Conservation (phyloP, 2,329 filamentous ascomycete genomes). For the Fusarium sp. region DNA sequence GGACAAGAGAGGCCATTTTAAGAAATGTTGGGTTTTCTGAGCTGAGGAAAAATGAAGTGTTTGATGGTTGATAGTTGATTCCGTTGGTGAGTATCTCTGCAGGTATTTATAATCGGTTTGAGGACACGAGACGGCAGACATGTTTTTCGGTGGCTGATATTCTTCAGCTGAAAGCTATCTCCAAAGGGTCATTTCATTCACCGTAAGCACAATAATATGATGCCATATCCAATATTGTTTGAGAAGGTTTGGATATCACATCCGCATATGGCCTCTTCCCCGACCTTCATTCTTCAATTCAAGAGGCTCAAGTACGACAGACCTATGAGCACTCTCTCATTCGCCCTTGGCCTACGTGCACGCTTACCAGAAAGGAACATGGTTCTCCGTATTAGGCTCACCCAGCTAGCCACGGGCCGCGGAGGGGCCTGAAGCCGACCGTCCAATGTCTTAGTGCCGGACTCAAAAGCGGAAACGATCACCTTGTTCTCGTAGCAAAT, state of each 20-base stretch:
- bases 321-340: background rate
- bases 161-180: background rate
- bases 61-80: background rate
- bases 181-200: background rate
- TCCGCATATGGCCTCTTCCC: background rate
- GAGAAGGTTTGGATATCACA: background rate
- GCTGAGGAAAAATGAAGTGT: background rate
- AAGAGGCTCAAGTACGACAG: background rate
- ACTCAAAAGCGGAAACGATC: background rate
- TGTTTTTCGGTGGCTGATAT: background rate
- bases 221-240: background rate
- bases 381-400: background rate
- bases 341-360: background rate
- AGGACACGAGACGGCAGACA: fast-evolving
- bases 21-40: background rate
- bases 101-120: background rate
- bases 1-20: background rate
- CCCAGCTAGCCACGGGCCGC: background rate
- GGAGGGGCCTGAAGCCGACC: background rate
- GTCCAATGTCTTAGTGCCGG: background rate
- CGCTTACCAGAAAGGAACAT: background rate
- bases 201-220: background rate
- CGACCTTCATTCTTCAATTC: fast-evolving
- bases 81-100: background rate
- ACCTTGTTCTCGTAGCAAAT: background rate